A percentile compares a stretch with the other conserved stretches of the same genome.
Conservation (phyloP, 2,329 filamentous ascomycete genomes). For the Coleophoma crateriformis region DNA sequence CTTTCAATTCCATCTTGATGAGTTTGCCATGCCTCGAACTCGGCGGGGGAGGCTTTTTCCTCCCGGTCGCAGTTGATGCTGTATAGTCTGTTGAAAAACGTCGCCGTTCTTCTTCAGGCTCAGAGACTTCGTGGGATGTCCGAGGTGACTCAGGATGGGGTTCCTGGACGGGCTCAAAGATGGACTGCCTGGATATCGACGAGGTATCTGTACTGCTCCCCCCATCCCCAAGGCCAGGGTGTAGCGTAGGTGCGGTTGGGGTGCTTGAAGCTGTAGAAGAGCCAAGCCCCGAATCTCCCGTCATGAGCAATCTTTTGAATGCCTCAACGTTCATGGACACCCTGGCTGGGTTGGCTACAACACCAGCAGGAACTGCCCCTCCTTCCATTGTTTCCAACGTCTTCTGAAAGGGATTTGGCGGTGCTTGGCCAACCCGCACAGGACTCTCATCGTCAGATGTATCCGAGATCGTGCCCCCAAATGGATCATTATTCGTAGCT, state of each 20-base stretch:
- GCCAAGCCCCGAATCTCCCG: constrained; percentile 50
- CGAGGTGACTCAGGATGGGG: constrained; percentile 41
- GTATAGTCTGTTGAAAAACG: constrained; percentile 21
- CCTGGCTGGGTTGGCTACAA: constrained; percentile 24
- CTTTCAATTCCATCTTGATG: constrained; percentile 47
- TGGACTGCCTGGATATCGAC: constrained; percentile 52
- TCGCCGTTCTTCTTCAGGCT: constrained; percentile 44
- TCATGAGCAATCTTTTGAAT: constrained; percentile 72
- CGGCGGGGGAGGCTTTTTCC: constrained; percentile 67
- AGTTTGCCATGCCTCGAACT: constrained; percentile 75
- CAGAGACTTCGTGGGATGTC: constrained; percentile 53
- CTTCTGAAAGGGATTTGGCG: constrained; percentile 51
- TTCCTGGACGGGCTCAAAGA: constrained; percentile 45
- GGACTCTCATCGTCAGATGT: constrained; percentile 20
- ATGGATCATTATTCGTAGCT: constrained; percentile 20
- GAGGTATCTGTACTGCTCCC: constrained; percentile 53
- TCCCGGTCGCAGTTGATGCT: constrained; percentile 34
- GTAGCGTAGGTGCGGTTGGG: constrained; percentile 21
- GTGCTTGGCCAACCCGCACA: constrained; percentile 22
- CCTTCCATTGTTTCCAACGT: constrained; percentile 46
- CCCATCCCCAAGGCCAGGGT: constrained; percentile 27
- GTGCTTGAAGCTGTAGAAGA: constrained; percentile 21
- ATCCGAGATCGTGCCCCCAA: constrained; percentile 25
- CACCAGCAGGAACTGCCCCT: constrained; percentile 6
- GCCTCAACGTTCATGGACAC: constrained; percentile 67